These are phyloP conservation scores for Amoebophrya sp. DNA, from an alignment of 169 alveolate species.

Conservation along the genomic window DNA sequence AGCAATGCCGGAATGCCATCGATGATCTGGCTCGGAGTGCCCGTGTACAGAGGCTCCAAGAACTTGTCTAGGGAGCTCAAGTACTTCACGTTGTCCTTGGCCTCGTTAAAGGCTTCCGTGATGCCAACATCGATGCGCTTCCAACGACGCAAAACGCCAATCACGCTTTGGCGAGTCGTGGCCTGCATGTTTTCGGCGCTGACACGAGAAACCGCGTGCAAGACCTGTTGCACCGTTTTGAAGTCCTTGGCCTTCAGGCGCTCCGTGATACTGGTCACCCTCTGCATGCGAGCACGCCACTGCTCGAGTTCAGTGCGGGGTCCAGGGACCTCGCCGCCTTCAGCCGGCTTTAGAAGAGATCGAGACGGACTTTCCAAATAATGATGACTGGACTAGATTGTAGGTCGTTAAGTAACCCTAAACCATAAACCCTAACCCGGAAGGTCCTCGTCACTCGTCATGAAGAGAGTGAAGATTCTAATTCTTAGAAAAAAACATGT, in stretches of 20 bases:
- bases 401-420: too few species aligned
- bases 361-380: background rate
- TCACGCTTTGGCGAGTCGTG: background rate
- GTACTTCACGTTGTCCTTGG: slow-evolving; percentile 92
- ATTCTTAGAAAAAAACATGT: background rate
- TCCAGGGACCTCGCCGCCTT: slow-evolving; percentile 47
- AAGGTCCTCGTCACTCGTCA: background rate
- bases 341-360: background rate
- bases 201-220: slow-evolving; percentile 52
- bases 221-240: slow-evolving; percentile 63
- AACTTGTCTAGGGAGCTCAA: slow-evolving; percentile 86
- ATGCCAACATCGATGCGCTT: slow-evolving; percentile 81
- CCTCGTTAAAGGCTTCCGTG: slow-evolving; percentile 88
- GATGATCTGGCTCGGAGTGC: slow-evolving; percentile 84
- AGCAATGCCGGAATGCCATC: slow-evolving; percentile 87
- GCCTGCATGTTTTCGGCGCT: background rate
- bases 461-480: background rate
- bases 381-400: background rate
- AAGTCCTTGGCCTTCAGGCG: slow-evolving; percentile 74
- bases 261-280: slow-evolving; percentile 75
- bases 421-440: background rate
- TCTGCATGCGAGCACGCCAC: slow-evolving; percentile 82
- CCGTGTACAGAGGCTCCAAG: slow-evolving; percentile 88
- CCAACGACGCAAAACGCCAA: slow-evolving; percentile 56
- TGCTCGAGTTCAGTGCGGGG: slow-evolving; percentile 74